phyloP scores from a whole-genome alignment of 148 eudicot species.

The Arctostaphylos glauca region DNA sequence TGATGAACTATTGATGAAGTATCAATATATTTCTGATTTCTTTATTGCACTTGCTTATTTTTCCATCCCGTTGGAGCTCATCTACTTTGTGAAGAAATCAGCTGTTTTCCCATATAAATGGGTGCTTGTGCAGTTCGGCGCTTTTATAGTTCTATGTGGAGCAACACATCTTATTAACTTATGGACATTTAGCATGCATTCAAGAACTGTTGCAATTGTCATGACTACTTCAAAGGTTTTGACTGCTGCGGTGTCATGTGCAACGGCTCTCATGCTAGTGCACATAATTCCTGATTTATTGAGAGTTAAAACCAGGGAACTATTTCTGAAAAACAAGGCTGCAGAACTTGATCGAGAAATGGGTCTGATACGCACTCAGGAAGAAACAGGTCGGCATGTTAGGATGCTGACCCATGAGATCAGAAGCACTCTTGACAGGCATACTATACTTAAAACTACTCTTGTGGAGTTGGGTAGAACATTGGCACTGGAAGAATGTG shows the following conservation, averaged over 20 bases:
- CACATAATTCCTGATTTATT: conserved; percentile 92
- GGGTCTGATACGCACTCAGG: conserved; percentile 94
- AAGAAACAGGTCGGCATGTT: conserved; percentile 93
- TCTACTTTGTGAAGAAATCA: conserved; percentile 91
- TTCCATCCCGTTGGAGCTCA: conserved; percentile 90
- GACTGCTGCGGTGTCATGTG: conserved; percentile 89
- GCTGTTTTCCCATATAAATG: conserved; percentile 94
- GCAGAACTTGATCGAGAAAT: conserved; percentile 91
- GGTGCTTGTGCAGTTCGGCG: conserved; percentile 98
- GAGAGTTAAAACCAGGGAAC: conserved; percentile 87
- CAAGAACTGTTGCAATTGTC: conserved; percentile 73
- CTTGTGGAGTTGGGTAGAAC: conserved; percentile 95
- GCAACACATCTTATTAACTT: conserved; percentile 85
- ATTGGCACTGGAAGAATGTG: conserved; percentile 89
- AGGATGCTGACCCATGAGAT: conserved; percentile 96
- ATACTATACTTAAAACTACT: conserved; percentile 84
- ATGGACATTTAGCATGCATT: conserved; percentile 75
- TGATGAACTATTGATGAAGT: conserved; percentile 84
- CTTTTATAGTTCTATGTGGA: conserved; percentile 95
- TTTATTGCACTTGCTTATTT: conserved; percentile 95
- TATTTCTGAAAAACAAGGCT: conserved; percentile 91
- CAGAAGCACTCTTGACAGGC: conserved; percentile 94
- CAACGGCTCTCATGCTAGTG: conserved; percentile 88
- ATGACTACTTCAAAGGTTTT: conserved; percentile 81
- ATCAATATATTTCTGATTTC: conserved; percentile 93